phyloP scores from a whole-genome alignment of 371 early-diverging fungal genomes.

The Zopfochytrium polystomum region DNA sequence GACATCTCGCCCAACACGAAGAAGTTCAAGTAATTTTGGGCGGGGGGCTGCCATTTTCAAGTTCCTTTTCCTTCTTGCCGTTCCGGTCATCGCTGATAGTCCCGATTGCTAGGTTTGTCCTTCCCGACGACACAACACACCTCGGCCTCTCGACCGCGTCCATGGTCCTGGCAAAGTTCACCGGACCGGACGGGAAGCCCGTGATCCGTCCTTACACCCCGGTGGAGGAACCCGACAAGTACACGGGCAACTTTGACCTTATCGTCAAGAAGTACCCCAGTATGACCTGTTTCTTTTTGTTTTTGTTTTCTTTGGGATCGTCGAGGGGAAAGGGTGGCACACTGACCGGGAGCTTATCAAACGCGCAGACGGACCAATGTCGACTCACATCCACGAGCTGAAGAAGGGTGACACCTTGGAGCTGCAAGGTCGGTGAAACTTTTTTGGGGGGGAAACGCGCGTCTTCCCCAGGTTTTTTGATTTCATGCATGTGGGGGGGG shows the following conservation, averaged over 20 bases:
- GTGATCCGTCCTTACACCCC: conserved; percentile 91
- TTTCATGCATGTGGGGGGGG: too few relatives aligned
- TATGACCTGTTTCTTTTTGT: too few relatives aligned
- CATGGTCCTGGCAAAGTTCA: conserved; percentile 72
- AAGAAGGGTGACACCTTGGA: conserved; percentile 80
- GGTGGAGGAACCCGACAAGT: conserved; percentile 65
- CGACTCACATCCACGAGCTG: conserved; percentile 69
- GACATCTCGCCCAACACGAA: conserved; percentile 73
- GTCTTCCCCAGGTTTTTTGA: neutral
- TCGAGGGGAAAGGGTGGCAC: neutral
- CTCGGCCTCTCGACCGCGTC: conserved; percentile 76
- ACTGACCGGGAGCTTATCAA: too few relatives aligned
- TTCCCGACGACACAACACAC: conserved; percentile 63
- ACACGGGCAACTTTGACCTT: conserved; percentile 70
- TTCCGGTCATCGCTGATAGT: too few relatives aligned
- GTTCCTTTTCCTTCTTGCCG: too few relatives aligned
- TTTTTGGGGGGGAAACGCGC: neutral
- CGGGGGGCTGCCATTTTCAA: too few relatives aligned
- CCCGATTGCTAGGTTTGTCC: conserved; percentile 59
- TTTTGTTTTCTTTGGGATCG: too few relatives aligned
- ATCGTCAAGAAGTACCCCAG: conserved; percentile 75
- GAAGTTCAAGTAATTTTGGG: conserved; percentile 45
- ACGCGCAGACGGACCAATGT: conserved; percentile 63
- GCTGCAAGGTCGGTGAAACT: conserved; percentile 64
- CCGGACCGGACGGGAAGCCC: conserved; percentile 59